Evolutionary conservation across 2,329 filamentous ascomycete species (phyloP).

Genomic region (Herpotrichia juniperi): DNA sequence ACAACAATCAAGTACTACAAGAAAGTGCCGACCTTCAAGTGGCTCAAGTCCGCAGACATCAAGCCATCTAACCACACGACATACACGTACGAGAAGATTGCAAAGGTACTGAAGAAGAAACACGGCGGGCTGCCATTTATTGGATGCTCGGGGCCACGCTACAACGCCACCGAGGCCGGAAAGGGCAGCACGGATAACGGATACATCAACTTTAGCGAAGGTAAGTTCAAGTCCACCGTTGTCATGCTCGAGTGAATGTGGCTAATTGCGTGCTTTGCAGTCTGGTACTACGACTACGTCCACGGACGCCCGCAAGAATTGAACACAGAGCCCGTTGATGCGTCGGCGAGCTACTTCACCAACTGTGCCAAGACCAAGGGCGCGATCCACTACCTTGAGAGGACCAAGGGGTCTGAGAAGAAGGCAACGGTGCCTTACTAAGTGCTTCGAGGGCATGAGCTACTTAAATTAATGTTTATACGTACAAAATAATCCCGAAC

Average conservation of each 20-base stretch:
- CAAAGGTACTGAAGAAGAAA: slow-evolving; percentile 55
- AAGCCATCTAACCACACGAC: slow-evolving; percentile 63
- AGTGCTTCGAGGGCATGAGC: background rate
- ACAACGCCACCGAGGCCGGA: slow-evolving; percentile 65
- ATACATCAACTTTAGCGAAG: slow-evolving; percentile 63
- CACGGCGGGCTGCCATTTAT: slow-evolving; percentile 65
- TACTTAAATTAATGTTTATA: background rate
- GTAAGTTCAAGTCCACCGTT: slow-evolving; percentile 58
- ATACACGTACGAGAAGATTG: slow-evolving; percentile 61
- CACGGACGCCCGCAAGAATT: slow-evolving; percentile 63
- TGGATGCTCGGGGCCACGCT: slow-evolving; percentile 65
- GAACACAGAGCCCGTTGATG: slow-evolving; percentile 55
- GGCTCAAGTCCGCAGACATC: slow-evolving; percentile 63
- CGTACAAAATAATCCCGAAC: background rate
- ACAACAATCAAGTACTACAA: slow-evolving; percentile 65
- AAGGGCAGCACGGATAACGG: slow-evolving; percentile 62
- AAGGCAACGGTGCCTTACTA: slow-evolving; percentile 30
- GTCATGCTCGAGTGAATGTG: background rate
- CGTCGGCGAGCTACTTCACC: slow-evolving; percentile 53
- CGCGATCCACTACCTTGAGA: slow-evolving; percentile 62
- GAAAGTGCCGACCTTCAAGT: slow-evolving; percentile 64
- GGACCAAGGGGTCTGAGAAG: slow-evolving; percentile 50
- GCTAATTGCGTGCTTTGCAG: slow-evolving; percentile 3
- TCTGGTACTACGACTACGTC: slow-evolving; percentile 21
- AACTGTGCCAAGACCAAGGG: slow-evolving; percentile 62